Base-by-base conservation (phyloP, 2,329 filamentous ascomycete species). In the Pseudocercospora pini-densiflorae region DNA sequence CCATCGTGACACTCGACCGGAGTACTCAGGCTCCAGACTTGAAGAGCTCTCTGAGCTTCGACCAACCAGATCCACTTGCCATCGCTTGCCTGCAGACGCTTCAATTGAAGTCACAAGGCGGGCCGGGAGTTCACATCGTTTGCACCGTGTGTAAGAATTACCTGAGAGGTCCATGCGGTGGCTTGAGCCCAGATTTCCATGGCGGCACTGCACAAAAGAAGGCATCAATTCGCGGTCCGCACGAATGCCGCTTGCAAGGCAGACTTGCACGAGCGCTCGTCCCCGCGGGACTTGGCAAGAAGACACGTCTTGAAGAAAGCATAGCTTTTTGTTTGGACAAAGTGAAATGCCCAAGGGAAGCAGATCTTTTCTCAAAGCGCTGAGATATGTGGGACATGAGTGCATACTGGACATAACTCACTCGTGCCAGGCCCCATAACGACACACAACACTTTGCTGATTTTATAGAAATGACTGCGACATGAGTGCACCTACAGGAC, bases 1-100 rank as follows among this genome's bases (percentile, higher is more conserved):
- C 62, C 62, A 61, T 64, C 45, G 62, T 65, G 58, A 65, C 57
- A 49, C 51, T 55, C 51, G 16, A 24, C 49, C 49, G 49, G 49
- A 54, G 24, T 21, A 10, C 14, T 24, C 51, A 29, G 24, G 16
- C 51, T 55, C 51, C 23, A 55, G 23, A 31, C 51, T 31, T 33
- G 51, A 55, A 55, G 51, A 55, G 51, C 51, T 55, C 51, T 55
- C 14, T n/a, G 27, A 55, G 51, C 51, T 55, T 55, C 51, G 51
- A 55, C 51, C 51, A 55, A 27, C 51, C 51, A 55, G 27, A 55
- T 31, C 27, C 27, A 31, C 51, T 31, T 31, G 23, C 24, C 27
- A 29, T n/a, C 51, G 23, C 23, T 27, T 55, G 16, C 24, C 21
- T 55, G 51, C 51, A 55, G 24, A 55, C 24, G 51, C 10, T 27